A percentile compares a stretch with the other conserved stretches of the same genome.
Conservation (phyloP, 768 basidiomycete genomes). For the Phanerodontia chrysosporium region DNA sequence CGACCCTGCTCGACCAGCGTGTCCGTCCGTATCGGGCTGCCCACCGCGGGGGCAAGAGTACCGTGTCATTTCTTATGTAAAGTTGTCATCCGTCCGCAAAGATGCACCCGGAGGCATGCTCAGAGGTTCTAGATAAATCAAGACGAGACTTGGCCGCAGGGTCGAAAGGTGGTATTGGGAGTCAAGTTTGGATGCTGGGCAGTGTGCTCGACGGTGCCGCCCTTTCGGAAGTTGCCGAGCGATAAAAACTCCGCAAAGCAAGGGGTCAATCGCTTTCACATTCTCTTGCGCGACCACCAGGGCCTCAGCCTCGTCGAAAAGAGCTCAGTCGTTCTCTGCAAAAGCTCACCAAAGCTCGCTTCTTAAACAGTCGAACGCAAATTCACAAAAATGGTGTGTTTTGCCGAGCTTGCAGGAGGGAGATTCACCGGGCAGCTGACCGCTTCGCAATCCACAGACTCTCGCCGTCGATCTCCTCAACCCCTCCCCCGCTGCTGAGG, state of each 20-base stretch:
- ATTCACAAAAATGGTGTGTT: constrained; percentile 23
- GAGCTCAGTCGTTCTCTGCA: constrained; percentile 16
- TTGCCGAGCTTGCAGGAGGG: background rate
- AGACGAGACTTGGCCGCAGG: too few species aligned
- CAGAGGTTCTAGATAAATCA: too few species aligned
- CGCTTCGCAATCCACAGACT: constrained; percentile 47
- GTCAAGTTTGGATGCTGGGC: constrained; percentile 4
- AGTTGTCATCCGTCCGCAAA: too few species aligned
- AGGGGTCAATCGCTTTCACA: constrained; percentile 8
- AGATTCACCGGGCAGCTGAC: background rate
- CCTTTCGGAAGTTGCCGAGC: constrained; percentile 1
- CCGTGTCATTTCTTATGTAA: too few species aligned
- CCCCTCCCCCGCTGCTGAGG: constrained; percentile 84
- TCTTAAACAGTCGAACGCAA: constrained; percentile 9
- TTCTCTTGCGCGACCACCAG: constrained; percentile 7
- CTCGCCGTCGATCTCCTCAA: constrained; percentile 98
- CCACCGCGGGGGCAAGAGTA: too few species aligned
- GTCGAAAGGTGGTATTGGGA: background rate
- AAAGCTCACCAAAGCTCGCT: constrained; percentile 14
- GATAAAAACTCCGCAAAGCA: constrained; percentile 11
- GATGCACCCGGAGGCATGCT: too few species aligned
- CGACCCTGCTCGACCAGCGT: background rate
- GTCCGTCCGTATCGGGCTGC: too few species aligned
- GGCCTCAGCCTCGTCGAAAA: constrained; percentile 20
- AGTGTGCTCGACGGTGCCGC: constrained; percentile 1